Conservation (phyloP, 345 rosid genomes). For the Citrus australasica region DNA sequence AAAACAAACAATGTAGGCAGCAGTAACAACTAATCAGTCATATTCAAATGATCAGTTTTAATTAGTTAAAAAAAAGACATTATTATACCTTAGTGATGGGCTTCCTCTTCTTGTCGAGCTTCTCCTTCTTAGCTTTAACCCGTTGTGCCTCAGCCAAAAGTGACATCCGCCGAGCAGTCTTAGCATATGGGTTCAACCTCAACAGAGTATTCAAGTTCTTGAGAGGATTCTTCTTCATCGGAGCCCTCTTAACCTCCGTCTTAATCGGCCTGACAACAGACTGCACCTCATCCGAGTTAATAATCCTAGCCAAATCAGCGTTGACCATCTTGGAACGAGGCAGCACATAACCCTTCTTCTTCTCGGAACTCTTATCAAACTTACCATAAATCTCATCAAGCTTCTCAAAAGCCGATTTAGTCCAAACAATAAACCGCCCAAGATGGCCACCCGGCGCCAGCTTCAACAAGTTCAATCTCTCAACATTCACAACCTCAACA, state of each 20-base stretch:
- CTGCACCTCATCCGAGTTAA: constrained; percentile 94
- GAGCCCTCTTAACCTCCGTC: constrained; percentile 65
- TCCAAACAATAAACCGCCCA: constrained; percentile 93
- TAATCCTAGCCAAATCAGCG: constrained; percentile 87
- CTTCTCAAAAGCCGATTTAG: constrained; percentile 92
- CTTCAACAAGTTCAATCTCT: constrained; percentile 75
- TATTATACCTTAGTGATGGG: constrained; percentile 59
- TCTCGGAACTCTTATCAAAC: constrained; percentile 75
- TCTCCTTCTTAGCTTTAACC: constrained; percentile 95
- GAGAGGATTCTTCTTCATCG: constrained; percentile 89
- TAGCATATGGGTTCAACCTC: constrained; percentile 88
- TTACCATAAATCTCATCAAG: constrained; percentile 85
- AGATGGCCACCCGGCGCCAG: constrained; percentile 98
- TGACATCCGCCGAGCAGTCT: constrained; percentile 94
- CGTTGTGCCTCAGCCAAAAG: constrained; percentile 90
- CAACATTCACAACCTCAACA: constrained; percentile 84
- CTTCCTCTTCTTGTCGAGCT: constrained; percentile 85
- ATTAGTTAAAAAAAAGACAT: background rate
- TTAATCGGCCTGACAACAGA: constrained; percentile 84
- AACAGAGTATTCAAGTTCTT: constrained; percentile 84
- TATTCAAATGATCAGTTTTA: background rate
- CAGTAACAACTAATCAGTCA: too few relatives aligned
- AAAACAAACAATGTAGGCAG: too few relatives aligned
- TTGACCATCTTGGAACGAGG: constrained; percentile 96
- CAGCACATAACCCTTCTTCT: constrained; percentile 85